Conservation (phyloP, 2,329 filamentous ascomycete species). For the Talaromyces marneffei region DNA sequence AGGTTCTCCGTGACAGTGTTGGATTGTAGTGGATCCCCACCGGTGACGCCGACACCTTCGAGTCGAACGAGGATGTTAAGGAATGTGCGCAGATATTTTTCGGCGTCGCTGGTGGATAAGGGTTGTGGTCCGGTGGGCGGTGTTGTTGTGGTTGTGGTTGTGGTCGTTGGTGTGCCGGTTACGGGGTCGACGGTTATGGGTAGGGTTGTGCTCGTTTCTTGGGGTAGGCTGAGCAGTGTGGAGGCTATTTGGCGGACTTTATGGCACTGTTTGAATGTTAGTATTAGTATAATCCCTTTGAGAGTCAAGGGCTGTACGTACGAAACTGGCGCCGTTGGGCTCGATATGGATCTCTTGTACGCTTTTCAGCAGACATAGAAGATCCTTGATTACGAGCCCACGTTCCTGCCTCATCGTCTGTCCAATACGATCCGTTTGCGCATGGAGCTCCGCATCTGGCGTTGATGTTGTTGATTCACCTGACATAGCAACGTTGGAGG, state of each 20-base stretch:
- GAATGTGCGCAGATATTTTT: constrained; percentile 66
- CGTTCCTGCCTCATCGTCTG: constrained; percentile 67
- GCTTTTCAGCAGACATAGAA: constrained; percentile 66
- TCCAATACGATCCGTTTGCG: constrained; percentile 47
- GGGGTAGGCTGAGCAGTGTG: constrained; percentile 63
- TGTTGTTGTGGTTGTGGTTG: neutral
- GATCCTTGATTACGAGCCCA: constrained; percentile 72
- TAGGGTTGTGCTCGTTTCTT: constrained; percentile 29
- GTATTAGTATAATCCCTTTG: neutral
- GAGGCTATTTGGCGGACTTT: constrained; percentile 82
- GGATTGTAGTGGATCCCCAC: neutral
- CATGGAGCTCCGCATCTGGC: constrained; percentile 30
- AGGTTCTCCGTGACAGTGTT: neutral
- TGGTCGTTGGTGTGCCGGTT: neutral
- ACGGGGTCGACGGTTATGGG: neutral
- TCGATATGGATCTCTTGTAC: constrained; percentile 84
- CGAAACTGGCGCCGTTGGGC: constrained; percentile 59
- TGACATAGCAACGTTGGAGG: constrained; percentile 19
- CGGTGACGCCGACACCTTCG: constrained; percentile 53
- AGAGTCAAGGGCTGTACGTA: constrained; percentile 36
- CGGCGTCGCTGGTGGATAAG: constrained; percentile 48
- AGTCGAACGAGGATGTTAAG: constrained; percentile 69
- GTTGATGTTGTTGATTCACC: constrained; percentile 18
- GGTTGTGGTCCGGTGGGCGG: constrained; percentile 23
- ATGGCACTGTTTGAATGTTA: constrained; percentile 54